Evolutionary conservation across 495 filamentous ascomycete genomes (phyloP).

Genomic region (Penicillium manginii): DNA sequence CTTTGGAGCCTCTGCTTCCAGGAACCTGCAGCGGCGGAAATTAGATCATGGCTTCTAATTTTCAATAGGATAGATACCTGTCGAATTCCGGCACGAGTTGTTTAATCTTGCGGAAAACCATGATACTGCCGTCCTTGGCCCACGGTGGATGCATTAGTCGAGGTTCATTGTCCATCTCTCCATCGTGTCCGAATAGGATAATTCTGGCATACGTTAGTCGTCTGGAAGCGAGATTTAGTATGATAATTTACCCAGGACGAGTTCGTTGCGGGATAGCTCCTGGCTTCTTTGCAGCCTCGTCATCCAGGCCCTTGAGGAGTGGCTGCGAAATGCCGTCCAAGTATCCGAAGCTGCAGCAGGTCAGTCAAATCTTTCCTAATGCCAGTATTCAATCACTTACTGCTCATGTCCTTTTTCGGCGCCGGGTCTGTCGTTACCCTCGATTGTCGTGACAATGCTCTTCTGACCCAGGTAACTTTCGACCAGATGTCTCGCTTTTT

Average conservation of each 20-base stretch:
- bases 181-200: slow-evolving; percentile 16
- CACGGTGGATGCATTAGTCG: slow-evolving; percentile 7
- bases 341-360: slow-evolving; percentile 8
- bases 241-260: slow-evolving; percentile 9
- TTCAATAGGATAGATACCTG: not conserved
- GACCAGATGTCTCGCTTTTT: slow-evolving; percentile 3
- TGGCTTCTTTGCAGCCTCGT: slow-evolving; percentile 28
- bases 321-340: slow-evolving; percentile 21
- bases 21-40: slow-evolving; percentile 27
- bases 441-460: slow-evolving; percentile 6
- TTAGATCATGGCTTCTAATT: slow-evolving; percentile 5
- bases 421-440: slow-evolving; percentile 11
- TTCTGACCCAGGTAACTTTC: slow-evolving; percentile 10
- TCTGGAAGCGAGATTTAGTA: not conserved
- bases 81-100: slow-evolving; percentile 41
- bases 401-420: slow-evolving; percentile 12
- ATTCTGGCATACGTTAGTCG: not conserved
- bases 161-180: slow-evolving; percentile 7
- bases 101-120: slow-evolving; percentile 39
- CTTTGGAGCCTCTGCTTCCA: slow-evolving; percentile 15
- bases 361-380: not conserved
- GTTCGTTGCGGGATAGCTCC: slow-evolving; percentile 31
- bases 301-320: slow-evolving; percentile 30
- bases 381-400: slow-evolving; percentile 10
- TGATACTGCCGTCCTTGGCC: slow-evolving; percentile 19